Evolutionary conservation across 495 filamentous ascomycete species (phyloP), one percentile per base, ranked within the genome.

Genomic region (Podospora didyma): DNA sequence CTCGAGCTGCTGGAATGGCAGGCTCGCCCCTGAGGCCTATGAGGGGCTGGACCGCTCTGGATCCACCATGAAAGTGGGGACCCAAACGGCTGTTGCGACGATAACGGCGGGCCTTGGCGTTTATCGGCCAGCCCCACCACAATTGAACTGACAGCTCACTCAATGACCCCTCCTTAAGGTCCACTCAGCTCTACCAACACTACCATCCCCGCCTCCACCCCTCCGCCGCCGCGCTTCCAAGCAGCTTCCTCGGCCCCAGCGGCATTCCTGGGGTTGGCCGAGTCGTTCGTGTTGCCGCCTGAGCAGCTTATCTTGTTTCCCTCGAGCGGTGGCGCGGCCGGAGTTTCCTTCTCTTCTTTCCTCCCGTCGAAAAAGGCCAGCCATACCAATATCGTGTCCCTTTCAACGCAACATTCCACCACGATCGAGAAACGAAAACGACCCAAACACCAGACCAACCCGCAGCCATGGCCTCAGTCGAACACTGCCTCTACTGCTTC

Each of bases 401-500:
- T 31, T 31, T 31, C 9, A 31, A 31, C 3, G 26, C 26, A 31
- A 31, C n/a, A 9, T 31, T 9, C 4, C 26, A 31, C 26, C 26
- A n/a, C n/a, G n/a, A n/a, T n/a, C n/a, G n/a, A n/a, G 26, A 31
- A 31, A 4, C 3, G 9, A 9, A 31, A 9, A 31, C 26, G 26
- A 31, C 26, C 26, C 26, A 31, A 31, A 31, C 26, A 3, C 4
- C 26, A 31, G 26, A 31, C 26, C 26, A 9, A 31, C 26, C 26
- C 26, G 26, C 26, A 31, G 26, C 26, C 56, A 98, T 97, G 93
- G 92, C 94, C 23, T 86, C 85, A 41, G 68, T 80, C 48, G 85
- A 85, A 42, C 92, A 97, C 63, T 97, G 92, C 68, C 85, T 89
- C 56, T 95, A 85, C 73, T 96, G 90, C 75, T 97, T 97, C 79